Evolutionary conservation across 2,329 filamentous ascomycete genomes (phyloP), one percentile per base, ranked within the genome.

Genomic region (Claviceps pusilla): DNA sequence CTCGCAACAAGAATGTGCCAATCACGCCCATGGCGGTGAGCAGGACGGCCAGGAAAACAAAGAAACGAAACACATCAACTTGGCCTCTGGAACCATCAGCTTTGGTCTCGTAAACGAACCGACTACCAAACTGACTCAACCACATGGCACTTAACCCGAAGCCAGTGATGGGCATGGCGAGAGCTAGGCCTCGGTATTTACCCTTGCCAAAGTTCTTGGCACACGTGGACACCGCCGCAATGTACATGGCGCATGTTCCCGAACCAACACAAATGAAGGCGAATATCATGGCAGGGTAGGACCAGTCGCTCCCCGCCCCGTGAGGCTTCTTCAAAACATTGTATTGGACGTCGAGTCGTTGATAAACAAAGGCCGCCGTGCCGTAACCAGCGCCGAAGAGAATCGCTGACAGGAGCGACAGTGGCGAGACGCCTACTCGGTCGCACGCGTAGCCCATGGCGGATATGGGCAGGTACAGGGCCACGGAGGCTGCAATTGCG

Each of bases 151-250:
- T 95, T 55, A 98, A 69, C 0, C 93, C 93, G 66, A 96, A 95
- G 7, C 87, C 85, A 0, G 93, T 89, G 66, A 97, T 96, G 1
- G 93, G 93, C 56, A 88, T 77, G 1, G 91, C 90, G 54, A 98
- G 76, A 57, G 94, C 91, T 51, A 98, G 72, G 0, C 93, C 93
- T 63, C 91, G 86, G 64, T 94, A 84, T 64, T 84, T 87, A 4
- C 89, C 89, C 57, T 86, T 83, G 50, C 90, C 90, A 70, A 97
- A 98, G 71, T 97, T 98, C 80, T 98, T 98, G 41, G 93, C 93
- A 65, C 89, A 95, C 0, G 91, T 95, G 7, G 91, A 91, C n/a
- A 98, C 85, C 2, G 89, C 85, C 51, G 84, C 80, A 54, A 97
- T 76, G 68, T 97, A 98, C 82, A 97, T 89, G 67, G 81, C 82